Base-by-base conservation (phyloP, 202 grass and related monocot species). In the Digitaria exilis region DNA sequence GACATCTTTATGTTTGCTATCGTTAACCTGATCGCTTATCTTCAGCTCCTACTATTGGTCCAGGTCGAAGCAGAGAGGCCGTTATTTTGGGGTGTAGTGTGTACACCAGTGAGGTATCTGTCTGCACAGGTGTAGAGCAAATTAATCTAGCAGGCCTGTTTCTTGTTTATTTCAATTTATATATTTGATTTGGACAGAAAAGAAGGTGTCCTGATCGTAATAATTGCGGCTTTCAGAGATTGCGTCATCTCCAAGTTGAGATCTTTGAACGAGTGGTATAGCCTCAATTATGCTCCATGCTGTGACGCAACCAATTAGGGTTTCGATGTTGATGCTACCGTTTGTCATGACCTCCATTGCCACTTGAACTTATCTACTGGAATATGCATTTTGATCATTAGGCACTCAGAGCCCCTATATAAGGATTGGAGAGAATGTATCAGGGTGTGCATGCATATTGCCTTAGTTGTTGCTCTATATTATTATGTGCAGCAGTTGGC, bases 151-250 rank as follows among this genome's bases (percentile, higher is more conserved):
- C 9, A 37, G 42, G 3, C 42, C 12, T 15, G 13, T 49, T 81
- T 46, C 31, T 17, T 46, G 15, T 39, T 3, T 52, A 10, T 51
- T 45, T 70, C 25, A 26, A 67, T 56, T 74, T 54, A 18, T 3
- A 37, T 34, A 35, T 24, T n/a, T 55, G 12, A 45, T 37, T 22
- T 65, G 6, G 18, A 13, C 14, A 21, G 54, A 30, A 87, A 79
- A 82, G 65, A 2, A 6, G 75, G 17, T 59, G 80, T 88, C 68
- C 8, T 30, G 39, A 74, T 88, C 80, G 24, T 67, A 84, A 88
- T 88, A 79, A 88, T 88, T 78, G 48, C 4, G 17, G 21, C 30
- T 88, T 88, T 67, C 63, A 65, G 3, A 73, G 66, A 73, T 84
- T 73, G 67, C 56, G 67, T 74, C 58, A 58, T 60, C 49, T 25